Evolutionary conservation across 306 rosid species (phyloP).

Genomic region (Lablab purpureus): DNA sequence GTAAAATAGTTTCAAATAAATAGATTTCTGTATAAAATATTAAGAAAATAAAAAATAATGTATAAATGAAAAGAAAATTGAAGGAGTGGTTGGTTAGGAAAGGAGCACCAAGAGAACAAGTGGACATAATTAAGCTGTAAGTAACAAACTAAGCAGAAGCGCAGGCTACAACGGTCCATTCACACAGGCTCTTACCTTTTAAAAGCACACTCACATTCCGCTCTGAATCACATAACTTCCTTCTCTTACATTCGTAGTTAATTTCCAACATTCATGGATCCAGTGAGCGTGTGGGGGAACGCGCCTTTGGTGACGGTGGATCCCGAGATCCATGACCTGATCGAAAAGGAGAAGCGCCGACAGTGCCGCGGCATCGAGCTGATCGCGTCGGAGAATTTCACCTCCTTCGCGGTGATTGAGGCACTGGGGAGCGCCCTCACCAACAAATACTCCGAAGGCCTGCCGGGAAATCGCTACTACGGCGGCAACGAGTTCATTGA

Average conservation of each 20-base stretch:
- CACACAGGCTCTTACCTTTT: neutral
- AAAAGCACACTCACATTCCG: conserved; percentile 3
- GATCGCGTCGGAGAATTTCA: conserved; percentile 95
- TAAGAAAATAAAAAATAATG: neutral
- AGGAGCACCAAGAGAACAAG: neutral
- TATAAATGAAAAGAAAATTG: neutral
- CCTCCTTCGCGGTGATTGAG: conserved; percentile 92
- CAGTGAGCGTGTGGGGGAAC: conserved; percentile 84
- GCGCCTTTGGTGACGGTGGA: conserved; percentile 69
- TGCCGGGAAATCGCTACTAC: conserved; percentile 93
- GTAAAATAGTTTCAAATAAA: too few species aligned
- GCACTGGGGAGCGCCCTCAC: conserved; percentile 93
- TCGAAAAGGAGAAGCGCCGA: conserved; percentile 93
- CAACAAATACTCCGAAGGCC: conserved; percentile 97
- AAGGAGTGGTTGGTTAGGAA: neutral
- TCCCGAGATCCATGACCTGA: conserved; percentile 88
- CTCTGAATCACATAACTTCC: neutral
- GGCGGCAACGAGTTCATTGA: conserved; percentile 98
- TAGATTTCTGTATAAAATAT: neutral
- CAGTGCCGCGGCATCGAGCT: conserved; percentile 97
- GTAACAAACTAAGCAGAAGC: conserved; percentile 19
- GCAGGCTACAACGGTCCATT: conserved; percentile 1
- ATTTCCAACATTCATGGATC: conserved; percentile 59
- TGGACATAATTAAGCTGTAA: conserved; percentile 15
- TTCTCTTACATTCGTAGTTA: conserved; percentile 6